Evolutionary conservation across 768 basidiomycete species (phyloP), one percentile per base, ranked within the genome.

Genomic region (Termitomyces sp.): DNA sequence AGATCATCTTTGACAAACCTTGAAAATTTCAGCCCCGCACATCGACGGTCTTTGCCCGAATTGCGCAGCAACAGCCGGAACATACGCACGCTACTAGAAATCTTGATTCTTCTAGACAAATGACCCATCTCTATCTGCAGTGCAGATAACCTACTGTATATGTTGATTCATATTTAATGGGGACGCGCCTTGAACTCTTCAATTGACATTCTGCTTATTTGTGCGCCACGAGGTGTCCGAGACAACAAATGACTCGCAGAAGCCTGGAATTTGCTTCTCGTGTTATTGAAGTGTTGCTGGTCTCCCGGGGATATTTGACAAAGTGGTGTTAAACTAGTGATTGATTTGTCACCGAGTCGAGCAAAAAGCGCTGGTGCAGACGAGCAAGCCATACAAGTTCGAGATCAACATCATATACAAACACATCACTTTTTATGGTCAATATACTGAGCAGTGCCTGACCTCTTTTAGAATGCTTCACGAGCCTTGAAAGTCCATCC

Each of bases 1-100:
- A 44, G 24, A 16, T 33, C 32, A n/a, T 6, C 14, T 32, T 50
- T 52, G 35, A 47, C 22, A 33, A 49, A 14, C 10, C 22, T 14
- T 47, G 30, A 6, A 28, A n/a, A 32, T 18, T 45, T n/a, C 18
- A 81, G 80, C 75, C 22, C 79, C 76, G 0, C 72, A 75, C 52
- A 74, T 80, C 54, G 68, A 76, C 52, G 69, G 69, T 42, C 59
- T 66, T 56, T 81, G 80, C 59, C 77, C 78, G 20, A 63, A 59
- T 35, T 80, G 79, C 62, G 68, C 67, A 6, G 66, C 57, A 57
- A 49, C 59, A 4, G 42, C 56, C 6, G 62, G 61, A 13, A 28
- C 32, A 36, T 53, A 53, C 12, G 20, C 30, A 8, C 54, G 50
- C 13, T 59, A 59, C 43, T 62, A 57, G 52, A 2, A 1, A 26